These are phyloP conservation scores for Chamaecrista fasciculata DNA, from an alignment of 306 rosid genomes.

Conservation along the genomic window DNA sequence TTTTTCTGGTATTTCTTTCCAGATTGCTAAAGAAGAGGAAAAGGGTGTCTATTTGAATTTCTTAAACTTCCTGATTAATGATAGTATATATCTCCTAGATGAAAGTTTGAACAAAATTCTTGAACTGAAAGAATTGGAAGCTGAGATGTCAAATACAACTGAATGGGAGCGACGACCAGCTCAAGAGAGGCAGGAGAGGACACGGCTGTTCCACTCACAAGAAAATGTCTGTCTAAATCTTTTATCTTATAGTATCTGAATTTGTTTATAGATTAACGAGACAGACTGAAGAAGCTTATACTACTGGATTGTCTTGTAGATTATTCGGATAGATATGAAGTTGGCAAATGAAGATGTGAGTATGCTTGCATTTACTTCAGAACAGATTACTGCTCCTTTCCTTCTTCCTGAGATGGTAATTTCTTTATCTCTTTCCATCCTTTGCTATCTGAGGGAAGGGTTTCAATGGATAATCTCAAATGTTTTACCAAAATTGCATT, in stretches of 20 bases:
- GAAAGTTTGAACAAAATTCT: conserved; percentile 98
- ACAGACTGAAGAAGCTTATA: conserved; percentile 28
- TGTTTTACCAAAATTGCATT: conserved; percentile 16
- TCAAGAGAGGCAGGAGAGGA: conserved; percentile 98
- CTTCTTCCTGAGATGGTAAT: conserved; percentile 98
- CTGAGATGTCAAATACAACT: conserved; percentile 90
- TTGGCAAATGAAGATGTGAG: conserved; percentile 97
- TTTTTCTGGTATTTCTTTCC: too few species aligned
- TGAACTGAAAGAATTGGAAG: conserved; percentile 92
- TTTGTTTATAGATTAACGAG: conserved; percentile 17
- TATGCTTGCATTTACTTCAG: conserved; percentile 89
- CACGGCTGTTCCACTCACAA: conserved; percentile 87
- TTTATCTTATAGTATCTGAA: conserved; percentile 18
- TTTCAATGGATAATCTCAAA: conserved; percentile 5
- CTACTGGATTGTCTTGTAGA: conserved; percentile 48
- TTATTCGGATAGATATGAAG: conserved; percentile 93
- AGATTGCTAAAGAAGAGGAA: conserved; percentile 99
- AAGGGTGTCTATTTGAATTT: conserved; percentile 97
- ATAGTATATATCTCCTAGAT: conserved; percentile 95
- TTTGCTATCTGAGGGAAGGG: neutral
- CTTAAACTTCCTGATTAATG: conserved; percentile 93
- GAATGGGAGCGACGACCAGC: conserved; percentile 93
- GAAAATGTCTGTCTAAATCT: conserved; percentile 73
- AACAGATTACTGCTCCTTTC: conserved; percentile 94
- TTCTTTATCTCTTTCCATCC: conserved; percentile 13